These are phyloP conservation scores for Novakomyces olei DNA, from an alignment of 805 yeast genomes.

Conservation along the genomic window DNA sequence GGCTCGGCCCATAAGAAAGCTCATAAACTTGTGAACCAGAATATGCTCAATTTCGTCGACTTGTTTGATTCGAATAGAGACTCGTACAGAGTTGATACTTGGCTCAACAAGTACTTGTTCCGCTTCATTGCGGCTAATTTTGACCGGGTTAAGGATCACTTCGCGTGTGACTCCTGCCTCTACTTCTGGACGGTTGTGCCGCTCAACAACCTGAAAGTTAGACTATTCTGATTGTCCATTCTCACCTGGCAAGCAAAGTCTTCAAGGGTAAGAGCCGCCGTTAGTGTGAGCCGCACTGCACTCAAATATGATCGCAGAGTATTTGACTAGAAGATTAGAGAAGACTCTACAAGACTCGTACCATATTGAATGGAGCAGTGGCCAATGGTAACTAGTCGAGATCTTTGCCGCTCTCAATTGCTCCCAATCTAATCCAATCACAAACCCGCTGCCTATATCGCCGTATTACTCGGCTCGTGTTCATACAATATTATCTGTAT, in stretches of 20 bases:
- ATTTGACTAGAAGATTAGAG: conserved; percentile 59
- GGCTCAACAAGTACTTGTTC: conserved; percentile 87
- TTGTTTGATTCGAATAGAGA: conserved; percentile 81
- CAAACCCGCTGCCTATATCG: no score
- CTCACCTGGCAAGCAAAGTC: no score
- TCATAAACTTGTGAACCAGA: conserved; percentile 79
- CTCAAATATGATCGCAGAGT: conserved; percentile 84
- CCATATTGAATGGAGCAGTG: no score
- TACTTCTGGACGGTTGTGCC: conserved; percentile 93
- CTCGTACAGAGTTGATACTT: conserved; percentile 75
- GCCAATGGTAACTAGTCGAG: no score
- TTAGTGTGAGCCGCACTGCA: conserved; percentile 79
- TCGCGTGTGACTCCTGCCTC: conserved; percentile 72
- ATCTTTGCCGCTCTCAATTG: no score
- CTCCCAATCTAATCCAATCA: no score
- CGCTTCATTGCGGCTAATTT: conserved; percentile 77
- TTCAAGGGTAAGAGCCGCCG: conserved; percentile 80
- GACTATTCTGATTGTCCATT: no score
- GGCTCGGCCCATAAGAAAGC: conserved; percentile 87
- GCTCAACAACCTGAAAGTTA: conserved; percentile 83
- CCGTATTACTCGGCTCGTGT: no score
- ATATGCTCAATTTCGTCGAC: conserved; percentile 94
- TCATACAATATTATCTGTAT: no score
- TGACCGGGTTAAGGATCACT: conserved; percentile 69
- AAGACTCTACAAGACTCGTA: no score